Evolutionary conservation across 2,329 filamentous ascomycete species (phyloP).

Genomic region (Fusarium siculi): DNA sequence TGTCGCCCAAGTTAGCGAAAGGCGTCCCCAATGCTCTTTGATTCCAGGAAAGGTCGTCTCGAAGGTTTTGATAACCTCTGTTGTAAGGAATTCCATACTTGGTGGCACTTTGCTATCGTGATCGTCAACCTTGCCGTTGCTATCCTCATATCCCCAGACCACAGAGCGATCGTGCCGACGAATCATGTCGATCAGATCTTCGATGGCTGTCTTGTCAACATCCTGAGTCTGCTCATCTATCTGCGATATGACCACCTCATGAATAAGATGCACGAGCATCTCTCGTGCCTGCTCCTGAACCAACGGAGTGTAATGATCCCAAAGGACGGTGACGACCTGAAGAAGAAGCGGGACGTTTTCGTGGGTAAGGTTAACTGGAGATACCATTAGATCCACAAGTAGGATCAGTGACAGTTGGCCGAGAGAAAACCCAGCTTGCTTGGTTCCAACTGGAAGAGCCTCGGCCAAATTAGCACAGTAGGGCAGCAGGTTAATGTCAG

Average conservation of each 20-base stretch:
- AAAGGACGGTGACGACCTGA: constrained; percentile 91
- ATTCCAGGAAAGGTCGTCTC: constrained; percentile 85
- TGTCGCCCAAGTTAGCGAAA: constrained; percentile 94
- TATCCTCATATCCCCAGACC: constrained; percentile 95
- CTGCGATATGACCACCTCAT: constrained; percentile 86
- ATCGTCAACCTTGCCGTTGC: constrained; percentile 79
- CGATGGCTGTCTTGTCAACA: constrained; percentile 77
- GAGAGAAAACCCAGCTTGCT: constrained; percentile 89
- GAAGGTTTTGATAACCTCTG: constrained; percentile 86
- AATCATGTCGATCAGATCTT: constrained; percentile 88
- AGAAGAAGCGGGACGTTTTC: constrained; percentile 87
- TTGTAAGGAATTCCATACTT: constrained; percentile 86
- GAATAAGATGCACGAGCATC: constrained; percentile 97
- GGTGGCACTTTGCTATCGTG: constrained; percentile 83
- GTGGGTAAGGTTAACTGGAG: constrained; percentile 80
- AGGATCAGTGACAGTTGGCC: constrained; percentile 94
- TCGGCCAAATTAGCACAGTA: constrained; percentile 89
- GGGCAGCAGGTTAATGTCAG: constrained; percentile 79
- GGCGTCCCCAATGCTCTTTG: constrained; percentile 89
- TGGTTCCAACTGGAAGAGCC: constrained; percentile 86
- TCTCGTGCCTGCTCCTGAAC: constrained; percentile 97
- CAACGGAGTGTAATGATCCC: constrained; percentile 95
- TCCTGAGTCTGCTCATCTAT: constrained; percentile 76
- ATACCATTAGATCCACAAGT: constrained; percentile 94
- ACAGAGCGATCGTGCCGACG: constrained; percentile 85